phyloP scores from a whole-genome alignment of 306 rosid species.

The Cicer bijugum region DNA sequence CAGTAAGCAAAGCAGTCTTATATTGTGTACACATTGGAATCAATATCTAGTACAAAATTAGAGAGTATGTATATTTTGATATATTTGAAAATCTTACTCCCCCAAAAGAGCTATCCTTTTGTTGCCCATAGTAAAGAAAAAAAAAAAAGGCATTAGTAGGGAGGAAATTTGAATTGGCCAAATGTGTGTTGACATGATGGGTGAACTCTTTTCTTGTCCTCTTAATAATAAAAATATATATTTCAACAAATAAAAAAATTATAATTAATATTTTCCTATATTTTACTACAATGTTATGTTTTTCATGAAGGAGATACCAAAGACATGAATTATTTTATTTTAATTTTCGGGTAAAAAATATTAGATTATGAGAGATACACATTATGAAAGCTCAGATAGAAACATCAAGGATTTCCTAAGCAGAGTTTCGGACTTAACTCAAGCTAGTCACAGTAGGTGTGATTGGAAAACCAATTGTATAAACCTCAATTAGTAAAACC shows the following conservation, averaged over 20 bases:
- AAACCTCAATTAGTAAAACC: too few species aligned
- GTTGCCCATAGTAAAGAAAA: neutral
- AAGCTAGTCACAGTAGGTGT: too few species aligned
- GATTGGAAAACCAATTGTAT: too few species aligned
- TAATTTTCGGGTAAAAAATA: too few species aligned
- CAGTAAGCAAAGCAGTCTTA: slow-evolving; percentile 38
- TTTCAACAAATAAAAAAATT: neutral
- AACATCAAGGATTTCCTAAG: too few species aligned
- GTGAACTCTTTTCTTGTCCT: neutral
- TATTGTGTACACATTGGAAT: slow-evolving; percentile 37
- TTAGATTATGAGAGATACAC: too few species aligned
- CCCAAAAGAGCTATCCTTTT: neutral
- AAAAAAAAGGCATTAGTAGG: neutral
- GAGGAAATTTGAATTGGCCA: slow-evolving; percentile 2
- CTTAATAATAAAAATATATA: neutral
- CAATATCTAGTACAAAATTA: slow-evolving; percentile 38
- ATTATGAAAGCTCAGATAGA: too few species aligned
- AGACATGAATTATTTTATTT: too few species aligned
- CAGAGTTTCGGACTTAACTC: too few species aligned
- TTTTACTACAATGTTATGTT: neutral
- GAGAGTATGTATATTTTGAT: slow-evolving; percentile 40
- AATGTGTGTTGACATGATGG: neutral
- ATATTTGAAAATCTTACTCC: slow-evolving; percentile 31
- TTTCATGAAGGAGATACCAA: neutral
- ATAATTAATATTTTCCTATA: neutral